Evolutionary conservation across 169 alveolate genomes (phyloP).

Genomic region (Blepharisma undulans): DNA sequence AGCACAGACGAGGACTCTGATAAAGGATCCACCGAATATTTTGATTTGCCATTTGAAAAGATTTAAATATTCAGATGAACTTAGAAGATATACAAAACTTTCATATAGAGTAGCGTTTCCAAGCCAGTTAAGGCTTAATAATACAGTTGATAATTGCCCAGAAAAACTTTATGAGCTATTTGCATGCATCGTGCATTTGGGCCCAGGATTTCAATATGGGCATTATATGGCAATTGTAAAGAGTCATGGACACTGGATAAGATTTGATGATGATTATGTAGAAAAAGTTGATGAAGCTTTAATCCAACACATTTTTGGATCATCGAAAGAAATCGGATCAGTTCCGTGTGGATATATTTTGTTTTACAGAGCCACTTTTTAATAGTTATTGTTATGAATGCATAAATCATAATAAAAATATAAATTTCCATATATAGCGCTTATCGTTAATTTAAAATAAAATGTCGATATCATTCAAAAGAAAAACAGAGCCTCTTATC

Average conservation of each 20-base stretch:
- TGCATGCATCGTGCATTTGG: constrained; percentile 69
- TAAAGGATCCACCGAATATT: constrained; percentile 59
- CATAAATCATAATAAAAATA: neutral
- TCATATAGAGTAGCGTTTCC: constrained; percentile 69
- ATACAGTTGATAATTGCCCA: neutral
- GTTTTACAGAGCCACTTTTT: constrained; percentile 29
- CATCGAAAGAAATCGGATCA: constrained; percentile 11
- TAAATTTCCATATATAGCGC: neutral
- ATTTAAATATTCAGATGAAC: constrained; percentile 65
- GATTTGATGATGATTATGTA: constrained; percentile 68
- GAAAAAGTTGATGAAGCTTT: constrained; percentile 31
- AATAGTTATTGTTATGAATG: neutral
- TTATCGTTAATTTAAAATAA: neutral
- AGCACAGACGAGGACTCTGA: constrained; percentile 57
- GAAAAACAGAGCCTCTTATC: neutral
- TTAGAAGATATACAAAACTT: constrained; percentile 52
- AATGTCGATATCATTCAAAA: neutral
- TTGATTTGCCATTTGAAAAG: constrained; percentile 71
- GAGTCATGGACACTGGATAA: constrained; percentile 61
- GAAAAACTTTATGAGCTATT: constrained; percentile 45
- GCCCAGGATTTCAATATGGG: constrained; percentile 70
- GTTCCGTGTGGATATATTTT: constrained; percentile 40
- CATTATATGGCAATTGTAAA: constrained; percentile 68
- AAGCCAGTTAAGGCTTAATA: constrained; percentile 47
- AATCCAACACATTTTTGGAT: constrained; percentile 37